These are phyloP conservation scores for Yamadazyma epiphylla DNA, from an alignment of 1,139 yeast species.

Conservation along the genomic window DNA sequence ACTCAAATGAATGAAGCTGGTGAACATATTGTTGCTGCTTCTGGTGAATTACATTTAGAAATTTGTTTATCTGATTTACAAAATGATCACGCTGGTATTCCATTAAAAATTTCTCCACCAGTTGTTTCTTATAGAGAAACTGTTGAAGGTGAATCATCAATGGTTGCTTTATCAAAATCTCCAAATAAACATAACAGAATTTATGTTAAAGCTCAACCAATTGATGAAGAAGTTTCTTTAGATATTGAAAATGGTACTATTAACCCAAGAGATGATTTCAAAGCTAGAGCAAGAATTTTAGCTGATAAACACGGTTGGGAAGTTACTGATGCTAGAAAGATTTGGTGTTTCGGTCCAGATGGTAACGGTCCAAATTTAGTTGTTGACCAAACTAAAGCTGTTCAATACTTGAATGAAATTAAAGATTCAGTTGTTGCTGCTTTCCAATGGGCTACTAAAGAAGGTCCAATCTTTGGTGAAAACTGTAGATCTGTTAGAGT, in stretches of 20 bases:
- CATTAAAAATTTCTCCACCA: conserved; percentile 96
- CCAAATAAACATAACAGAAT: conserved; percentile 99
- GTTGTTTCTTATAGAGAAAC: conserved; percentile 99
- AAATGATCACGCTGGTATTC: conserved; percentile 99
- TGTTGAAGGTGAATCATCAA: conserved; percentile 88
- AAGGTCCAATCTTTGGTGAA: conserved; percentile 99
- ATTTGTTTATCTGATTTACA: conserved; percentile 95
- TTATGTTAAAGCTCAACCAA: conserved; percentile 95
- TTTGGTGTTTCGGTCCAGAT: conserved; percentile 99
- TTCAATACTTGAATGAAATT: conserved; percentile 97
- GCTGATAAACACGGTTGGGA: conserved; percentile 99
- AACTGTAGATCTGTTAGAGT: conserved; percentile 92
- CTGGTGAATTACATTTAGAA: conserved; percentile 99
- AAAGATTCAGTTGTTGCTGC: conserved; percentile 99
- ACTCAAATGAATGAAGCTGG: conserved; percentile 87
- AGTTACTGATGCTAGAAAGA: conserved; percentile 99
- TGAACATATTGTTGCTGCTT: conserved; percentile 99
- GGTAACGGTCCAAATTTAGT: conserved; percentile 98
- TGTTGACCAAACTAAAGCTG: conserved; percentile 99
- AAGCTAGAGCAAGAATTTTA: conserved; percentile 97
- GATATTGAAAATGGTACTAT: conserved; percentile 94
- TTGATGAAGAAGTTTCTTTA: conserved; percentile 85
- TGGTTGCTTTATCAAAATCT: conserved; percentile 96
- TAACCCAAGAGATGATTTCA: conserved; percentile 96
- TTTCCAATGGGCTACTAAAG: conserved; percentile 99